phyloP scores from a whole-genome alignment of 75 land plant species.

The Ceratopteris richardii region DNA sequence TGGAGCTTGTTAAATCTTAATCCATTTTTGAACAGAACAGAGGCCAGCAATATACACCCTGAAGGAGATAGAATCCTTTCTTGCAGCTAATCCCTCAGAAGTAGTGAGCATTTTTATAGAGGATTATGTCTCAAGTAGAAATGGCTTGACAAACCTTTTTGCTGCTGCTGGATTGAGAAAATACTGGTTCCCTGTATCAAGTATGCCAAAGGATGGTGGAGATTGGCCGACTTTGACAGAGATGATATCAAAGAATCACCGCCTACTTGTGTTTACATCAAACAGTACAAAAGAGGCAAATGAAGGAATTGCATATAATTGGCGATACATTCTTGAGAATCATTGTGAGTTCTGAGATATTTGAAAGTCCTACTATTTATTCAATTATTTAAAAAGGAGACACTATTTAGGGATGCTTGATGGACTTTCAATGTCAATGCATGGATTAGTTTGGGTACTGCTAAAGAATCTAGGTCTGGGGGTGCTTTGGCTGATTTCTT shows the following conservation, averaged over 20 bases:
- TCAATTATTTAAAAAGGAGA: no score
- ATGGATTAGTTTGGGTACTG: no score
- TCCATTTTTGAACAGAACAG: conserved; percentile 16
- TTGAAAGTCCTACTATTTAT: no score
- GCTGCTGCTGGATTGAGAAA: conserved; percentile 54
- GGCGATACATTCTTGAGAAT: conserved; percentile 70
- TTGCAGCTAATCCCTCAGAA: conserved; percentile 49
- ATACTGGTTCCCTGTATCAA: conserved; percentile 64
- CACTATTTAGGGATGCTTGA: no score
- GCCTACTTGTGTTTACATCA: conserved; percentile 70
- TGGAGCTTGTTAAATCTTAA: no score
- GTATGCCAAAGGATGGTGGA: conserved; percentile 63
- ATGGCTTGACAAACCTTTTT: conserved; percentile 59
- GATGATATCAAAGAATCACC: conserved; percentile 56
- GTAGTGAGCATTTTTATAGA: conserved; percentile 79
- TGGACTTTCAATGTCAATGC: no score
- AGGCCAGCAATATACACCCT: conserved; percentile 66
- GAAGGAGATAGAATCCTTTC: conserved; percentile 51
- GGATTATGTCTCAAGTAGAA: conserved; percentile 52
- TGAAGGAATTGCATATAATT: conserved; percentile 79
- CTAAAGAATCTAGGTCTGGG: no score
- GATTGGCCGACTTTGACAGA: conserved; percentile 72
- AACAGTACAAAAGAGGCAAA: conserved; percentile 47
- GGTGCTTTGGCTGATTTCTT: no score
- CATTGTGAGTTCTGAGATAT: conserved; percentile 49